Base-by-base conservation (phyloP, 768 basidiomycete genomes). In the Tricholoma furcatifolium region DNA sequence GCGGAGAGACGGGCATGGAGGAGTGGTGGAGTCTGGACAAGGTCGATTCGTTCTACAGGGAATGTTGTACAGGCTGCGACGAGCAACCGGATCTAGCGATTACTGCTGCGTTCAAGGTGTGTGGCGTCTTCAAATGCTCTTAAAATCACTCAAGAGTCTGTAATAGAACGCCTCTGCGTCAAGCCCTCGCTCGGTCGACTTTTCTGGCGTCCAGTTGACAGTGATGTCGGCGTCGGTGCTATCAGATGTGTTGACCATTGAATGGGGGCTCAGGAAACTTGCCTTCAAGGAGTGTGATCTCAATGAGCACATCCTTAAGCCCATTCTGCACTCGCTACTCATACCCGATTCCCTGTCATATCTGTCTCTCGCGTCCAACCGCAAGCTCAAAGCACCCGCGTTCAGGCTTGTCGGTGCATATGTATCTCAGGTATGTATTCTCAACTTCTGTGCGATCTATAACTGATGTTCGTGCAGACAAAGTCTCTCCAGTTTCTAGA, bases 241-340 rank as follows among this genome's bases (percentile, higher is more conserved):
- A 15, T 88, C 96, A 0, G 96, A 98, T 68, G 84, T 97, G 12
- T 84, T 98, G 57, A 83, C 84, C 7, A 87, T 97, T 52, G 93
- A 98, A 68, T 98, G 94, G 90, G 95, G 94, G 0, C 72, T 97
- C 17, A 77, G 88, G 23, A 95, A 93, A 62, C 74, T 96, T 18
- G 85, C 88, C 0, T 79, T 97, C 50, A 83, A 91, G 38, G 88
- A 90, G 65, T 98, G 94, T 62, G 85, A 94, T 59, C 68, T 98
- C 18, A 92, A 94, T 58, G 89, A 93, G 47, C 77, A 79, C 53
- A 93, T 93, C 41, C 68, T 98, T 44, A 98, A 97, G 72, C 89
- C 90, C 2, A 84, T 98, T 9, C 73, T 98, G 1, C 95, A 98
- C 64, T 84, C 94, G 0, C 79, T 98, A 0, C 80, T 98, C 49